Conservation (phyloP, 208 protist genomes). For the Trichomonas vaginalis region DNA sequence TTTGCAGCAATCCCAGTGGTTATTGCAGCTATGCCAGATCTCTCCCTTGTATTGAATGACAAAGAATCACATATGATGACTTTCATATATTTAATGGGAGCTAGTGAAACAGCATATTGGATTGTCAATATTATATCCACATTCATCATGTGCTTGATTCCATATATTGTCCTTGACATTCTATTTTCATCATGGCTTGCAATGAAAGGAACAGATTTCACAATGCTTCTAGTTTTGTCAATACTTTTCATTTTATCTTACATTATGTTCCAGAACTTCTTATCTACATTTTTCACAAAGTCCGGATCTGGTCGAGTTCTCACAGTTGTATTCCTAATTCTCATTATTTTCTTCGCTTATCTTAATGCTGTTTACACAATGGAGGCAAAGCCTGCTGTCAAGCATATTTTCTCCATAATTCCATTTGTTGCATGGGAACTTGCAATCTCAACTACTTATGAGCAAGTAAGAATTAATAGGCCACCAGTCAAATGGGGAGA, state of each 20-base stretch:
- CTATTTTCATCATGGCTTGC: not conserved
- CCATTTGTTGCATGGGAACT: not conserved
- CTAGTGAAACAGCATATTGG: not conserved
- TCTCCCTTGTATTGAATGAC: not conserved
- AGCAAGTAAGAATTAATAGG: not conserved
- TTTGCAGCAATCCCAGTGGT: not conserved
- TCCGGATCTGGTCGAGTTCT: not conserved
- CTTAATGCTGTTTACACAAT: not conserved
- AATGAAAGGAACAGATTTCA: not conserved
- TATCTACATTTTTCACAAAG: not conserved
- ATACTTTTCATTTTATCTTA: not conserved
- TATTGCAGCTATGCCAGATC: not conserved
- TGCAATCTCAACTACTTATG: not conserved
- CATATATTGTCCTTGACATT: not conserved
- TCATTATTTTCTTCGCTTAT: not conserved
- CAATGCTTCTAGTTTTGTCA: not conserved
- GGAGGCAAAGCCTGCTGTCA: not conserved
- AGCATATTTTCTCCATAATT: not conserved
- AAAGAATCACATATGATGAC: not conserved
- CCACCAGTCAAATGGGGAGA: not conserved
- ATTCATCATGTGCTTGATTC: not conserved
- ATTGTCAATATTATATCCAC: not conserved
- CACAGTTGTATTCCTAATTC: not conserved
- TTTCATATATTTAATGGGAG: not conserved
- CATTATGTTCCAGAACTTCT: not conserved